Conservation (phyloP, 352 stramenopile species). For the Phytophthora quininea region DNA sequence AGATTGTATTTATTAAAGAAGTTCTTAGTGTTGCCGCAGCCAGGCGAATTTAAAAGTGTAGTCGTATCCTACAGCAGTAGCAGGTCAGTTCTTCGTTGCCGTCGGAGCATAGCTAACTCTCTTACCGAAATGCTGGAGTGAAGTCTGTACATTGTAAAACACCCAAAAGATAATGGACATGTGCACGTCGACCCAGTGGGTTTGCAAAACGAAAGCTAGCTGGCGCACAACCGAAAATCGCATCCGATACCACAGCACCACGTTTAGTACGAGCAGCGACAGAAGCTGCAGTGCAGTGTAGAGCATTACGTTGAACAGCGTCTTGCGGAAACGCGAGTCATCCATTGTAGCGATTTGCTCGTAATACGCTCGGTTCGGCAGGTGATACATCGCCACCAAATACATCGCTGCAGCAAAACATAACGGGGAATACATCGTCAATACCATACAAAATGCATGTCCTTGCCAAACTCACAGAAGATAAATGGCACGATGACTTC, state of each 20-base stretch:
- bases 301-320: slow-evolving; percentile 10
- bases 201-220: slow-evolving; percentile 21
- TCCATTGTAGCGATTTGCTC: slow-evolving; percentile 15
- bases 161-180: slow-evolving; percentile 26
- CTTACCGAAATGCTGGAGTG: slow-evolving; percentile 32
- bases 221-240: slow-evolving; percentile 10
- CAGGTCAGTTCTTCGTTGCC: background rate
- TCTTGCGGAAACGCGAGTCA: background rate
- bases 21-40: background rate
- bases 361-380: slow-evolving; percentile 38
- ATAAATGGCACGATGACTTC: slow-evolving; percentile 25
- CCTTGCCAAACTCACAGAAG: slow-evolving; percentile 15
- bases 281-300: slow-evolving; percentile 11
- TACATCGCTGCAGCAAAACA: slow-evolving; percentile 17
- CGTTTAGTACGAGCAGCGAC: slow-evolving; percentile 12
- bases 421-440: background rate
- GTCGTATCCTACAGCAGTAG: slow-evolving; percentile 11
- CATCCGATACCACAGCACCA: slow-evolving; percentile 3
- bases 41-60: slow-evolving; percentile 19
- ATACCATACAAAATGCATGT: too few relatives aligned
- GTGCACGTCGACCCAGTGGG: slow-evolving; percentile 2
- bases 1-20: too few relatives aligned
- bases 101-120: background rate
- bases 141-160: slow-evolving; percentile 24
- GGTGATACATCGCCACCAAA: slow-evolving; percentile 21